phyloP scores from a whole-genome alignment of 805 yeast genomes.

The Candida maesae region DNA sequence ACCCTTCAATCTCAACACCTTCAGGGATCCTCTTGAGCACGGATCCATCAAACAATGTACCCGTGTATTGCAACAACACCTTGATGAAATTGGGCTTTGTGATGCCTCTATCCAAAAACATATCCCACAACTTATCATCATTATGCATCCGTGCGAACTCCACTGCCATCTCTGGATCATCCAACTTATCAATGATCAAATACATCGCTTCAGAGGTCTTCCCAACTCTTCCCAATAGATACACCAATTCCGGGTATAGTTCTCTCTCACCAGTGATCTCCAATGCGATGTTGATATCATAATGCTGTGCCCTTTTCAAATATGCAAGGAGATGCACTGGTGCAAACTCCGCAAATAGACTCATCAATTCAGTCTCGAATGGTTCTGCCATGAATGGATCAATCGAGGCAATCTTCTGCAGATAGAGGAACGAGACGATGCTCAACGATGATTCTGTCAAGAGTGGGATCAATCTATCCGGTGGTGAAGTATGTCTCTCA shows the following conservation, averaged over 20 bases:
- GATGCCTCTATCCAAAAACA: constrained; percentile 65
- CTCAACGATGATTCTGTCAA: constrained; percentile 40
- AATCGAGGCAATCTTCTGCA: constrained; percentile 51
- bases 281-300: constrained; percentile 70
- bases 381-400: constrained; percentile 54
- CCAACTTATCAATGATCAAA: constrained; percentile 69
- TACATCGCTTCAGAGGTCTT: constrained; percentile 70
- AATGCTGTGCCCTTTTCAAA: constrained; percentile 54
- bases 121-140: constrained; percentile 68
- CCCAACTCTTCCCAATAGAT: constrained; percentile 77
- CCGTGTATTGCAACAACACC: constrained; percentile 66
- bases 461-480: constrained; percentile 45
- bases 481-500: constrained; percentile 61
- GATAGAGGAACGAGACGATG: constrained; percentile 57
- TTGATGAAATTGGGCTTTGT: constrained; percentile 72
- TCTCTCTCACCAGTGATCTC: constrained; percentile 51
- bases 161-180: constrained; percentile 80
- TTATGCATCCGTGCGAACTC: constrained; percentile 53
- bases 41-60: constrained; percentile 61
- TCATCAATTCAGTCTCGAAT: constrained; percentile 65
- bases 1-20: constrained; percentile 58
- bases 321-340: constrained; percentile 53
- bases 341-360: constrained; percentile 61
- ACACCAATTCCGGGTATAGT: constrained; percentile 70
- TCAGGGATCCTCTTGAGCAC: constrained; percentile 64